phyloP scores from a whole-genome alignment of 768 basidiomycete genomes.

The Hygrocybe punicea region DNA sequence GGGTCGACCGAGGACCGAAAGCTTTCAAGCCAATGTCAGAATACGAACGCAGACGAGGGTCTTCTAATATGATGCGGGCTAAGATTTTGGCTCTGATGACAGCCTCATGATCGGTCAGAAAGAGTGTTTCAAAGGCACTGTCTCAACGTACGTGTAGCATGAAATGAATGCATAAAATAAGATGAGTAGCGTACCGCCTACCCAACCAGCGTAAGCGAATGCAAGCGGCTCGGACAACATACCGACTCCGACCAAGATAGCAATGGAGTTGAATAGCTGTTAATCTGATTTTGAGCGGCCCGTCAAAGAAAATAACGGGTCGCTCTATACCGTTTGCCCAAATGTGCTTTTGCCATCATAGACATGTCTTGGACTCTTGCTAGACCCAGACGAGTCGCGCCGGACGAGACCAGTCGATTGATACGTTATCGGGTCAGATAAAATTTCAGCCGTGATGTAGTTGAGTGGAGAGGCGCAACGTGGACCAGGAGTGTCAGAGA shows the following conservation, averaged over 20 bases:
- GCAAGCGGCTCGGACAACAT: constrained; percentile 88
- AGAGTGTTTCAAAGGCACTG: neutral
- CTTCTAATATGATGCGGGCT: constrained; percentile 67
- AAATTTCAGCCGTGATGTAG: neutral
- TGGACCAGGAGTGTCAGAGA: constrained; percentile 14
- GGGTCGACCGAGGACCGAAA: constrained; percentile 70
- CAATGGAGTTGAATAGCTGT: constrained; percentile 86
- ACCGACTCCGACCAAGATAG: constrained; percentile 83
- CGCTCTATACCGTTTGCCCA: constrained; percentile 57
- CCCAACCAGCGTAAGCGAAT: constrained; percentile 90
- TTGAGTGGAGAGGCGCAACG: constrained; percentile 1
- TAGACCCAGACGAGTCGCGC: constrained; percentile 32
- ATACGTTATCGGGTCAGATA: neutral
- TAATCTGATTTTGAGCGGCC: constrained; percentile 7
- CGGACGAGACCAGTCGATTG: constrained; percentile 13
- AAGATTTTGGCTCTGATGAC: constrained; percentile 76
- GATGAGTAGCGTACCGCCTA: constrained; percentile 69
- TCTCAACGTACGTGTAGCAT: constrained; percentile 76
- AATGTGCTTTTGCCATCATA: constrained; percentile 63
- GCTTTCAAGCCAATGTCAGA: constrained; percentile 88
- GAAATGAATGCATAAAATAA: constrained; percentile 74
- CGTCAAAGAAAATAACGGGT: neutral
- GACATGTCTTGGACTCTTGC: constrained; percentile 31
- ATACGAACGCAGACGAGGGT: constrained; percentile 73
- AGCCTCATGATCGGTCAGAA: neutral